Conservation (phyloP, 441 rosid genomes). For the Aquilaria agallochum region DNA sequence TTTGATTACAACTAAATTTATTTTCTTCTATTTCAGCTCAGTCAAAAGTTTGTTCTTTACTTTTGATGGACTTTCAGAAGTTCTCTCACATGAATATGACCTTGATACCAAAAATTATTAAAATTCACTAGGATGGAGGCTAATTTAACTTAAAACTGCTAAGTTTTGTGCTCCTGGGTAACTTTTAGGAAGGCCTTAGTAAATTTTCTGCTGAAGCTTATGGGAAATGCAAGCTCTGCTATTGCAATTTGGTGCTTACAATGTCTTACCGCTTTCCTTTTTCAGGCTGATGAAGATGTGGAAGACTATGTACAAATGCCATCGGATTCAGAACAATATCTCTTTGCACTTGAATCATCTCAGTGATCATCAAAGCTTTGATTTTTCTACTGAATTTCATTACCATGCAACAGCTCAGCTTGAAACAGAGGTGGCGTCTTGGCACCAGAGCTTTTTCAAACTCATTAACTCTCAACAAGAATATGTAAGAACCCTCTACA, state of each 20-base stretch:
- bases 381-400: slow-evolving; percentile 64
- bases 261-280: slow-evolving; percentile 7
- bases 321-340: slow-evolving; percentile 73
- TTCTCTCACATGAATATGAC: too few species aligned
- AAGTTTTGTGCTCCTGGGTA: too few species aligned
- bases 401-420: slow-evolving; percentile 78
- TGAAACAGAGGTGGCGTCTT: slow-evolving; percentile 63
- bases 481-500: slow-evolving; percentile 60
- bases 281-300: slow-evolving; percentile 71
- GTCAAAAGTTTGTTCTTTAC: too few species aligned
- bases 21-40: too few species aligned
- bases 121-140: too few species aligned
- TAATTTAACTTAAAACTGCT: too few species aligned
- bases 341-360: slow-evolving; percentile 73
- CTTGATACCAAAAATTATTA: too few species aligned
- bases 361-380: slow-evolving; percentile 37
- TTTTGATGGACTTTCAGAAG: too few species aligned
- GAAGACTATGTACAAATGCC: slow-evolving; percentile 80
- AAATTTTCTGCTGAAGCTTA: too few species aligned
- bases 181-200: too few species aligned
- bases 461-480: slow-evolving; percentile 64
- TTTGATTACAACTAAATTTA: too few species aligned
- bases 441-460: slow-evolving; percentile 79
- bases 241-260: not conserved
- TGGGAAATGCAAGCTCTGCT: too few species aligned